Evolutionary conservation across 1,284 basidiomycete species (phyloP), one percentile per base, ranked within the genome.

Genomic region (Naganishia sp.): DNA sequence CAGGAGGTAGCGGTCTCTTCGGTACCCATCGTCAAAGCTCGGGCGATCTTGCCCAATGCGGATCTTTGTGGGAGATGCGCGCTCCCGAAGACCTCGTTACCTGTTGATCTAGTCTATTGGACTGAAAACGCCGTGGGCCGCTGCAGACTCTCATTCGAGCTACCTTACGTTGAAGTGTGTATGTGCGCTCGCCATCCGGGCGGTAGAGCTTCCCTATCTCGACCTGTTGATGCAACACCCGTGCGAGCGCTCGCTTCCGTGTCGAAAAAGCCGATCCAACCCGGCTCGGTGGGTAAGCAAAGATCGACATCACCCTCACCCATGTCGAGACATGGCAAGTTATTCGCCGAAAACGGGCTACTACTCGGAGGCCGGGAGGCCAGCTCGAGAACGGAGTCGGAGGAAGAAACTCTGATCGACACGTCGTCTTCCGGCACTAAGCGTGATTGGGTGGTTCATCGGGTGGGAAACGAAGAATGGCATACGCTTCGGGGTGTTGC

Each of bases 241-340:
- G 21, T 61, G 6, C 58, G 58, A 17, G 21, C 58, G 13, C 42
- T 51, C 23, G 47, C 32, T 23, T 51, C 58, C 2, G 35, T 41
- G 9, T 11, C 42, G 17, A 61, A 50, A 41, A 61, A 50, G 47
- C 17, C 35, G 25, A 28, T 47, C n/a, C 32, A 50, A 39, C 39
- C 58, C 21, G 58, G 58, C 23, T 61, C 58, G 17, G 21, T 47
- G 4, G 6, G 41, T 10, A 61, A 61, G 47, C 58, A 61, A 39
- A 39, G 58, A n/a, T 61, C 58, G 7, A 61, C 58, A 23, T 61
- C 58, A n/a, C 58, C 58, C 21, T 61, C 58, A 39, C 58, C 58
- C 2, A 15, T 61, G 18, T 61, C 58, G 9, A 61, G 45, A 51
- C 58, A 51, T 10, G 32, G 21, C 7, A 35, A 39, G 25, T 25